Conservation (phyloP, 2,329 filamentous ascomycete genomes). For the Sarocladium kiliense region DNA sequence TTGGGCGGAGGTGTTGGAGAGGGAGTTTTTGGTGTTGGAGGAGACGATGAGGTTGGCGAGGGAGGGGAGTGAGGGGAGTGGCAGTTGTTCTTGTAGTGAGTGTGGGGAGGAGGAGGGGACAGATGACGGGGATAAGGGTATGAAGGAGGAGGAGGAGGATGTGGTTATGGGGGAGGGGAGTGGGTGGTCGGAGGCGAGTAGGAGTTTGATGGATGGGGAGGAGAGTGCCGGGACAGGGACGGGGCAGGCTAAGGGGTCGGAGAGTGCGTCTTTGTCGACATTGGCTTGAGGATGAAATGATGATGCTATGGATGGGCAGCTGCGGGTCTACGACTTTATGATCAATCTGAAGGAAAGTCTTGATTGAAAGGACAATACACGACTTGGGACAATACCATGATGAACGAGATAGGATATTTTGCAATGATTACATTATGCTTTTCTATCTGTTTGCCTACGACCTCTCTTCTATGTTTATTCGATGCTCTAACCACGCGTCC, state of each 20-base stretch:
- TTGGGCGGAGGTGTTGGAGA: slow-evolving; percentile 78
- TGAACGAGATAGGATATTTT: neutral
- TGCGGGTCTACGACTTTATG: neutral
- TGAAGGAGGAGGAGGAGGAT: slow-evolving; percentile 11
- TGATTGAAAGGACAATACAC: neutral
- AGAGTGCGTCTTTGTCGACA: slow-evolving; percentile 32
- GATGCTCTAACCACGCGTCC: neutral
- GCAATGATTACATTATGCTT: neutral
- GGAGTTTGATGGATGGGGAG: slow-evolving; percentile 30
- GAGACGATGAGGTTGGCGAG: slow-evolving; percentile 57
- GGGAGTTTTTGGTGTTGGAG: slow-evolving; percentile 58
- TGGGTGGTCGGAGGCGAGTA: slow-evolving; percentile 31
- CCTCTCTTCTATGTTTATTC: neutral
- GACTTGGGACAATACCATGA: neutral
- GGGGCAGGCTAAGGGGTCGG: slow-evolving; percentile 26
- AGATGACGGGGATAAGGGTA: slow-evolving; percentile 12
- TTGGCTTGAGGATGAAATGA: slow-evolving; percentile 12
- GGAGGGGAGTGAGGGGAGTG: slow-evolving; percentile 15
- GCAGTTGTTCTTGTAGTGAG: slow-evolving; percentile 30
- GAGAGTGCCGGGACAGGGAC: slow-evolving; percentile 28
- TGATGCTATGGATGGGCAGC: neutral
- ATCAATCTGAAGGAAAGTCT: neutral
- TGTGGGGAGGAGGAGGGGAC: slow-evolving; percentile 26
- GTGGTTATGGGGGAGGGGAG: slow-evolving; percentile 11
- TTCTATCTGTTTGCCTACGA: neutral